Evolutionary conservation across 2,329 filamentous ascomycete species (phyloP).

Genomic region (Dendrostoma leiphaemia): DNA sequence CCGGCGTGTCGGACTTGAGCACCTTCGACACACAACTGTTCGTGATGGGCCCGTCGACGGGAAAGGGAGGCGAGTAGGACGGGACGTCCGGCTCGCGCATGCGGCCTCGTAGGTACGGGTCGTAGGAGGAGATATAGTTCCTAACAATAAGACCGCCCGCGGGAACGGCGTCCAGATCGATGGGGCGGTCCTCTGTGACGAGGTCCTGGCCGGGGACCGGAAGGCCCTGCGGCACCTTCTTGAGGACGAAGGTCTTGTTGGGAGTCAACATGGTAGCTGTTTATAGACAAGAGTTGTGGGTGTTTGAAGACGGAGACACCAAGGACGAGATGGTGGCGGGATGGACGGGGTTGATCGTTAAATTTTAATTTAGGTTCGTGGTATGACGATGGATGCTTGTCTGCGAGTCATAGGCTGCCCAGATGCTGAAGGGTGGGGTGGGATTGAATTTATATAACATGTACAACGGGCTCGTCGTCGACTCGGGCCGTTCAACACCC

Average conservation of each 20-base stretch:
- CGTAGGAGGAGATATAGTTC: slow-evolving; percentile 72
- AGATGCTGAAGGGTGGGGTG: too few relatives aligned
- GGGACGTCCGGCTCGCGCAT: slow-evolving; percentile 66
- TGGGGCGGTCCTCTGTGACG: slow-evolving; percentile 60
- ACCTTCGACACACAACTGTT: slow-evolving; percentile 67
- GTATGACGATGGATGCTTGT: not conserved
- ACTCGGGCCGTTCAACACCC: not conserved
- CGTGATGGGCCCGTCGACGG: slow-evolving; percentile 60
- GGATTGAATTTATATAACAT: too few relatives aligned
- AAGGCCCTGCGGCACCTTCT: slow-evolving; percentile 61
- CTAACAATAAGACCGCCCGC: slow-evolving; percentile 67
- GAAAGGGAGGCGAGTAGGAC: slow-evolving; percentile 67
- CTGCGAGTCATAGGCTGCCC: not conserved
- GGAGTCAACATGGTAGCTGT: slow-evolving; percentile 36
- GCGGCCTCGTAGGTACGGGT: slow-evolving; percentile 80
- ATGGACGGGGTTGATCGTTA: not conserved
- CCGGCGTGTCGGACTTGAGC: slow-evolving; percentile 60
- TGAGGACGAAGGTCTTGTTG: slow-evolving; percentile 78
- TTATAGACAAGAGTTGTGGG: too few relatives aligned
- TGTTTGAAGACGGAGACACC: too few relatives aligned
- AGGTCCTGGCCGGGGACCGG: slow-evolving; percentile 73
- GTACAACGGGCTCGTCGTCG: not conserved
- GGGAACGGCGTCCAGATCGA: slow-evolving; percentile 64
- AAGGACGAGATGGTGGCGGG: not conserved
- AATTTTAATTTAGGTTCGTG: too few relatives aligned